These are phyloP conservation scores for Botrytis aclada DNA, from an alignment of 2,329 filamentous ascomycete species.

Conservation along the genomic window DNA sequence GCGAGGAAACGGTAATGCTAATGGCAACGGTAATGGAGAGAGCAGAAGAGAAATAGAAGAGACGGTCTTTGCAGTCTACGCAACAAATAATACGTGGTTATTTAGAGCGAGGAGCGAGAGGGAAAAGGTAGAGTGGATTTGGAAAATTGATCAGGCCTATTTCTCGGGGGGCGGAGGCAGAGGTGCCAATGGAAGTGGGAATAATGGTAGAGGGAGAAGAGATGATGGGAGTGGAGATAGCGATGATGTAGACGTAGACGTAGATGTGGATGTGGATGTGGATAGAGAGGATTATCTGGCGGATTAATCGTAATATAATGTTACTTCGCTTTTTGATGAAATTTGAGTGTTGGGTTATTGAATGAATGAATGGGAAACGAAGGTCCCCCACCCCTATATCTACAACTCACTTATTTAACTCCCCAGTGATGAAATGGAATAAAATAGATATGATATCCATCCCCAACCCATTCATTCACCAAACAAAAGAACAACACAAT, in stretches of 20 bases:
- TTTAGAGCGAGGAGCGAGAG: constrained; percentile 86
- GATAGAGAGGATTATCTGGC: constrained; percentile 13
- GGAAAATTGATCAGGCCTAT: constrained; percentile 76
- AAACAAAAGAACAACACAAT: not conserved
- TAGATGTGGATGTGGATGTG: not conserved
- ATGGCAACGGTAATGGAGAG: constrained; percentile 33
- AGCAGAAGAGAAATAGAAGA: constrained; percentile 34
- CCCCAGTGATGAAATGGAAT: not conserved
- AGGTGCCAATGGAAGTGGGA: not conserved
- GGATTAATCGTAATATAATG: not conserved
- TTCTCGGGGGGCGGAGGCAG: constrained; percentile 30
- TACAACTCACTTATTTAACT: not conserved
- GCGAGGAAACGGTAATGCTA: not conserved
- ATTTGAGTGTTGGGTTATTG: too few species aligned
- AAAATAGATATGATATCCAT: too few species aligned
- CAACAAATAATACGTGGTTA: constrained; percentile 89
- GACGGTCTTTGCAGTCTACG: constrained; percentile 86
- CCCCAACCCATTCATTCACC: not conserved
- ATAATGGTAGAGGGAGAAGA: not conserved
- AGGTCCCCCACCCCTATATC: not conserved
- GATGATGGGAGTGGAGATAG: not conserved
- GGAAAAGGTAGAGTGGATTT: constrained; percentile 96
- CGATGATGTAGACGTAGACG: not conserved
- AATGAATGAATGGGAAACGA: too few species aligned
- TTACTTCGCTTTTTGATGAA: not conserved